These are phyloP conservation scores for Bimuria novae-zelandiae DNA, from an alignment of 2,329 filamentous ascomycete species.

Conservation along the genomic window DNA sequence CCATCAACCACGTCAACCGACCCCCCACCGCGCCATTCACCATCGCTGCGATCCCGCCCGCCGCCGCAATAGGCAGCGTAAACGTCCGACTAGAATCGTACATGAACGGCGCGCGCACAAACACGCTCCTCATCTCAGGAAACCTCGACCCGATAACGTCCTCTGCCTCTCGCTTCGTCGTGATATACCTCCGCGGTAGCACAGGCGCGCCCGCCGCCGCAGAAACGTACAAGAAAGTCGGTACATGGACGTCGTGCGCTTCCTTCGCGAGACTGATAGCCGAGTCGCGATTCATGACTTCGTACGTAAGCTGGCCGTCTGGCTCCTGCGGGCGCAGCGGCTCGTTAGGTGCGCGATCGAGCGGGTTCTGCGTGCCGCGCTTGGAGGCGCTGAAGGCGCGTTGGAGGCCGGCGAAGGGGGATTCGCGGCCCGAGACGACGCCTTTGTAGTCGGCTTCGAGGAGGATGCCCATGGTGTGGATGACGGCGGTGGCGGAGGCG, in stretches of 20 bases:
- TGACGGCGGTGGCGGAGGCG: slow-evolving; percentile 77
- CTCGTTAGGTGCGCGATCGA: slow-evolving; percentile 62
- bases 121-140: slow-evolving; percentile 76
- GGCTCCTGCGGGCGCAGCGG: slow-evolving; percentile 68
- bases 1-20: slow-evolving; percentile 75
- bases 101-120: slow-evolving; percentile 84
- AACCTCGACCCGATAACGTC: slow-evolving; percentile 72
- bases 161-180: slow-evolving; percentile 91
- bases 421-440: slow-evolving; percentile 81
- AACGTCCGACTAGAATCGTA: slow-evolving; percentile 82
- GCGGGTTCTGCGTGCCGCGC: slow-evolving; percentile 67
- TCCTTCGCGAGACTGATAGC: slow-evolving; percentile 83
- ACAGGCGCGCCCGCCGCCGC: slow-evolving; percentile 85
- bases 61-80: slow-evolving; percentile 82
- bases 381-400: slow-evolving; percentile 76
- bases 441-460: slow-evolving; percentile 98
- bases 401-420: slow-evolving; percentile 75
- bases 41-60: slow-evolving; percentile 73
- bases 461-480: slow-evolving; percentile 95
- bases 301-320: slow-evolving; percentile 85
- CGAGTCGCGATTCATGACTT: slow-evolving; percentile 93
- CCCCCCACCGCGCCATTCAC: slow-evolving; percentile 80
- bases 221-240: slow-evolving; percentile 84
- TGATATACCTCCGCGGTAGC: slow-evolving; percentile 82
- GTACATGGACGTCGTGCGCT: slow-evolving; percentile 66